These are phyloP conservation scores for Pseudogymnoascus sp. DNA, from an alignment of 2,329 filamentous ascomycete species.

Conservation along the genomic window DNA sequence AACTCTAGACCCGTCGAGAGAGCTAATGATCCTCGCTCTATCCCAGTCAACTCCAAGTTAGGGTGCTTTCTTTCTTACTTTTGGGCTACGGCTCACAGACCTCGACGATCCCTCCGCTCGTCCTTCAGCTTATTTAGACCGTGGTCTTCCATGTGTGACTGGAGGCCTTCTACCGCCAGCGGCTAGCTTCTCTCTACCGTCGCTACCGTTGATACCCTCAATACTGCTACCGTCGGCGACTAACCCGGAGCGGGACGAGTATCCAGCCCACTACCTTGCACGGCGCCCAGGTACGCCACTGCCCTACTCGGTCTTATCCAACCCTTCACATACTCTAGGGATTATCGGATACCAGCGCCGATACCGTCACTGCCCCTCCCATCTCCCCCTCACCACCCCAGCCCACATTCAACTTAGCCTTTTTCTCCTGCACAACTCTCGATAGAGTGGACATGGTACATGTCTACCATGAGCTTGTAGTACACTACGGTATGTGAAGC, in stretches of 20 bases:
- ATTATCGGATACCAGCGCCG: constrained; percentile 8
- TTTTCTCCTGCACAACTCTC: constrained; percentile 4
- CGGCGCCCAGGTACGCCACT: neutral
- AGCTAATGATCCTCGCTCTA: constrained; percentile 5
- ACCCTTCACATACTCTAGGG: constrained; percentile 1
- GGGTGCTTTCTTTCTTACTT: neutral
- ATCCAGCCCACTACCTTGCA: neutral
- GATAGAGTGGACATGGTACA: neutral
- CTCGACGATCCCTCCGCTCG: constrained; percentile 6
- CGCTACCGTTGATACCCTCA: neutral
- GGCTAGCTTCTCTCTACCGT: constrained; percentile 7
- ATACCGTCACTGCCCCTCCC: constrained; percentile 6
- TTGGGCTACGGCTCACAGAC: constrained; percentile 7
- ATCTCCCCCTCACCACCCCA: constrained; percentile 3
- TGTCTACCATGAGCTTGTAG: neutral
- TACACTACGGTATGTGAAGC: constrained; percentile 5
- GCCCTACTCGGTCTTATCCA: constrained; percentile 5
- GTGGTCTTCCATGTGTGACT: neutral
- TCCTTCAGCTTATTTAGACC: constrained; percentile 4
- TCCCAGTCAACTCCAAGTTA: neutral
- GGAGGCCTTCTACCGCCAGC: constrained; percentile 4
- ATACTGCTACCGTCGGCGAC: neutral
- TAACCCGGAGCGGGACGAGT: neutral
- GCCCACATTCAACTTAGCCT: constrained; percentile 6
- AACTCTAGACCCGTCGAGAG: neutral